Base-by-base conservation (phyloP, 2,329 filamentous ascomycete genomes). In the Pseudophaeomoniella oleicola region DNA sequence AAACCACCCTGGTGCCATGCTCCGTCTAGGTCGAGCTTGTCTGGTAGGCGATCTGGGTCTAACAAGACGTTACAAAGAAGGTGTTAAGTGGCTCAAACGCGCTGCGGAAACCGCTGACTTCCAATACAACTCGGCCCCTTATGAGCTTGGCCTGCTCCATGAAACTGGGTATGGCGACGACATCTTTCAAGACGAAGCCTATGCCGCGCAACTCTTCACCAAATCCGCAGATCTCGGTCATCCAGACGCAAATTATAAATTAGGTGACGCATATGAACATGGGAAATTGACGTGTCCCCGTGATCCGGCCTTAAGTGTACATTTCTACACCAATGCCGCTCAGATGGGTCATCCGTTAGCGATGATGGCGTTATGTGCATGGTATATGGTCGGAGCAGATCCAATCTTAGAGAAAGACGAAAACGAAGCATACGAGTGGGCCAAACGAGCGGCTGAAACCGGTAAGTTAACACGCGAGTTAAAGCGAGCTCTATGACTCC, bases 361-460 rank as follows among this genome's bases (percentile, higher is more conserved):
- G 34, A 96, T 96, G 86, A 94, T 98, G 87, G 88, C 88, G 3
- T 67, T 98, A 5, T 98, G 90, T 59, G 90, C 90, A 9, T 98
- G 90, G 90, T 98, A 96, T 57, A 81, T 96, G 70, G 81, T 96
- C 30, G 90, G 90, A 9, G 90, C 90, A 2, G 81, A 87, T 46
- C 86, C 87, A 0, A 76, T 96, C 11, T 63, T 98, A 15, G 87
- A 94, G 42, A 94, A 90, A 59, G 88, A 98, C 50, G 88, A 96
- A 56, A 80, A 81, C 47, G 90, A 98, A 58, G 90, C 90, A 6
- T 96, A 92, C 51, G 87, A 94, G 56, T 98, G 90, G 90, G 87
- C 90, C 12, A 77, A 76, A 50, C 78, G 79, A 51, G 84, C 90
- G 37, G 88, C 88, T 19, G 80, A 90, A 43, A 67, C 79, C 45